A percentile compares a stretch with the other conserved stretches of the same genome.
Evolutionary conservation across 2,329 filamentous ascomycete genomes (phyloP).

Genomic region (Xylogone sp.): DNA sequence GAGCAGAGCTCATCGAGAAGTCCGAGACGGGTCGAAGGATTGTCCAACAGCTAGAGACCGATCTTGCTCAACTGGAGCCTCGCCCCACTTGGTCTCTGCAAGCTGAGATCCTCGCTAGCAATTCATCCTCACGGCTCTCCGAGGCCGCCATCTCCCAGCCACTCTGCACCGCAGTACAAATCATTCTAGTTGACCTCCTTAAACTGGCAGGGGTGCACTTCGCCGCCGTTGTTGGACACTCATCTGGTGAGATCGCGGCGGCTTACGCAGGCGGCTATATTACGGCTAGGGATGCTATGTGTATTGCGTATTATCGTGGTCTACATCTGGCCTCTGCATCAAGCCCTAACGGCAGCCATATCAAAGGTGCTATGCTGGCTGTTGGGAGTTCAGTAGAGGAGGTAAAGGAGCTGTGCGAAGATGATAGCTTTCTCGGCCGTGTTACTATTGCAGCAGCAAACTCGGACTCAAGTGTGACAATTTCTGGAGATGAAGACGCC

Average conservation of each 20-base stretch:
- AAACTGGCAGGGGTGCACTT: constrained; percentile 35
- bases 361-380: constrained; percentile 22
- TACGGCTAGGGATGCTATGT: constrained; percentile 25
- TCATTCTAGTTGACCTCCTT: constrained; percentile 40
- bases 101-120: neutral
- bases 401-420: constrained; percentile 10
- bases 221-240: constrained; percentile 37
- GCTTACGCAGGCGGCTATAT: constrained; percentile 36
- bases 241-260: constrained; percentile 18
- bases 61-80: constrained; percentile 5
- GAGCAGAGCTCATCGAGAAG: constrained; percentile 7
- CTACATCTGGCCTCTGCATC: constrained; percentile 9
- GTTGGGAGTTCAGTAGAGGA: constrained; percentile 16
- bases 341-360: constrained; percentile 1
- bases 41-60: no score
- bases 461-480: constrained; percentile 18
- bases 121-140: no score
- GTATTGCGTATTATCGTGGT: constrained; percentile 15
- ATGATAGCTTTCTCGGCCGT: constrained; percentile 6
- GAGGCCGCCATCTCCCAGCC: no score
- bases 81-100: constrained; percentile 30
- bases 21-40: no score
- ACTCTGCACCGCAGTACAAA: constrained; percentile 42
- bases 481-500: constrained; percentile 22
- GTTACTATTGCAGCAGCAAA: constrained; percentile 29